Conservation (phyloP, 2,329 filamentous ascomycete species). For the Hypoxylon sp. region DNA sequence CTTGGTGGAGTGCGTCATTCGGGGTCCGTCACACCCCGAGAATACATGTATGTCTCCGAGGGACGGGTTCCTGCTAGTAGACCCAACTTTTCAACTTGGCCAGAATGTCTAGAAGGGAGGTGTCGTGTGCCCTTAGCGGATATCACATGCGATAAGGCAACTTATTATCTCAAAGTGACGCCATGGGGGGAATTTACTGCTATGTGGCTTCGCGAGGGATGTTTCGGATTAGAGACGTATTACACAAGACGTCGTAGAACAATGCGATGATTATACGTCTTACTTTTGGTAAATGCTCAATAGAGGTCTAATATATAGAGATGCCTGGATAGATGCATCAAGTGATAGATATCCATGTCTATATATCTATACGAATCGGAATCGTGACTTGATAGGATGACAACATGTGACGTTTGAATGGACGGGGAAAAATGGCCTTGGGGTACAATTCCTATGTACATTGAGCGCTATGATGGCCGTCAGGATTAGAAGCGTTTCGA, state of each 20-base stretch:
- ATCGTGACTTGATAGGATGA: constrained; percentile 30
- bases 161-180: constrained; percentile 34
- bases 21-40: constrained; percentile 9
- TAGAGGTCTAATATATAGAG: background rate
- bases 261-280: background rate
- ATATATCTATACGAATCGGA: background rate
- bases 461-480: constrained; percentile 12
- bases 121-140: constrained; percentile 44
- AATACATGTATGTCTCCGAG: background rate
- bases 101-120: constrained; percentile 14
- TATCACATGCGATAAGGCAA: constrained; percentile 44
- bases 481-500: constrained; percentile 16
- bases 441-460: constrained; percentile 3
- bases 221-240: constrained; percentile 29
- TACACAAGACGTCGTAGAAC: background rate
- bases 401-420: constrained; percentile 34
- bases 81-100: constrained; percentile 2
- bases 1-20: constrained; percentile 35
- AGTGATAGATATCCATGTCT: constrained; percentile 7
- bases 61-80: background rate
- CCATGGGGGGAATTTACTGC: constrained; percentile 26
- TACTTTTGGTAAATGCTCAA: background rate
- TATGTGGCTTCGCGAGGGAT: constrained; percentile 10
- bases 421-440: background rate
- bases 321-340: background rate